Conservation (phyloP, 1,284 basidiomycete species). For the Ganoderma lucidum region DNA sequence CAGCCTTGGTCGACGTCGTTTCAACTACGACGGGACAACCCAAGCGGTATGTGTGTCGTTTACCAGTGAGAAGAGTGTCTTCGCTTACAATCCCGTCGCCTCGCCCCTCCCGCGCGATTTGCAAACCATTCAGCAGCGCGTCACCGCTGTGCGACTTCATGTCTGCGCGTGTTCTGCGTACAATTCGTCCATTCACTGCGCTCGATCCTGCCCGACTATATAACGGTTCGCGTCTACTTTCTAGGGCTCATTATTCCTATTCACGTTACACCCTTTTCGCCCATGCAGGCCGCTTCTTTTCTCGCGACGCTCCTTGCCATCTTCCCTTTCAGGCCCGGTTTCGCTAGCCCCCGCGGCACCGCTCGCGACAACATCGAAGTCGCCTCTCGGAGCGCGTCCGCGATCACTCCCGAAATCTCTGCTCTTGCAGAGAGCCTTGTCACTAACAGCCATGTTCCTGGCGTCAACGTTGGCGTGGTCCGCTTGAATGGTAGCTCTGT, state of each 20-base stretch:
- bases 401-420: conserved; percentile 13
- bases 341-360: background rate
- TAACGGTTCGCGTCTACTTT: background rate
- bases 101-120: background rate
- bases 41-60: background rate
- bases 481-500: conserved; percentile 6
- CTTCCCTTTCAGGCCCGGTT: background rate
- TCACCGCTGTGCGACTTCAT: background rate
- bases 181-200: background rate
- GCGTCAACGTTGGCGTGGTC: conserved; percentile 13
- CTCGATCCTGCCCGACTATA: background rate
- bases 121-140: background rate
- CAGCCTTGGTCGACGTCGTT: background rate
- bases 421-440: conserved; percentile 5
- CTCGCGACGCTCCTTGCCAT: background rate
- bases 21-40: background rate
- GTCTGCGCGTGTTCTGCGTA: background rate
- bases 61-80: background rate
- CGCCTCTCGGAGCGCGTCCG: background rate
- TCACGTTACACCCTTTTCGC: background rate
- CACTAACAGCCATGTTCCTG: background rate
- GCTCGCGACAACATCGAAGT: background rate
- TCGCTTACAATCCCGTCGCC: background rate
- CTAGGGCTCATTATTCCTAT: background rate
- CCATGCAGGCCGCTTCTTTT: background rate